A percentile compares a stretch with the other conserved stretches of the same genome.
phyloP scores from a whole-genome alignment of 768 basidiomycete genomes.

The Tephrocybe sp. region DNA sequence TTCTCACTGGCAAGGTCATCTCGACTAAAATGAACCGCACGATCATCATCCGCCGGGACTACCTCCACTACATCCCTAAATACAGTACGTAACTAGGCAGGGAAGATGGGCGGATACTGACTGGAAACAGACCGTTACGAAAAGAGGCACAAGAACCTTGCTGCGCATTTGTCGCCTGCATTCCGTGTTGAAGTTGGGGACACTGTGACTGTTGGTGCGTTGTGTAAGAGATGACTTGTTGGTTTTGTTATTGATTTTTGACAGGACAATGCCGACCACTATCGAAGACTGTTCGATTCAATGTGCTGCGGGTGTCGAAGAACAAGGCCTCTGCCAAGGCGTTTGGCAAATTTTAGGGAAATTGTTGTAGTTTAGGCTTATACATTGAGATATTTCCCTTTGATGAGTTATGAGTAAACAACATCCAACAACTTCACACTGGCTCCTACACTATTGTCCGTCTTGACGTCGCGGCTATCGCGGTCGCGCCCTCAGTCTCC shows the following conservation, averaged over 20 bases:
- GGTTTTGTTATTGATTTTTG: neutral
- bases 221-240: neutral
- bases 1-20: slow-evolving; percentile 95
- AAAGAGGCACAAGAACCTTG: slow-evolving; percentile 98
- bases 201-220: slow-evolving; percentile 90
- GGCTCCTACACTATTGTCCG: slow-evolving; percentile 82
- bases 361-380: too few species aligned
- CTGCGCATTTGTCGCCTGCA: slow-evolving; percentile 94
- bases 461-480: slow-evolving; percentile 68
- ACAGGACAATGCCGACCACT: slow-evolving; percentile 97
- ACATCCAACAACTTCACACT: slow-evolving; percentile 47
- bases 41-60: slow-evolving; percentile 92
- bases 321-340: slow-evolving; percentile 89
- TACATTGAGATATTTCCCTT: slow-evolving; percentile 10
- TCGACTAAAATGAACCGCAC: slow-evolving; percentile 99
- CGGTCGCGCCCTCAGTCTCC: slow-evolving; percentile 76
- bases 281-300: slow-evolving; percentile 99
- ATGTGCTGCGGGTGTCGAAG: slow-evolving; percentile 93
- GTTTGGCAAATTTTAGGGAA: slow-evolving; percentile 95
- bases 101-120: slow-evolving; percentile 7
- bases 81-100: slow-evolving; percentile 68
- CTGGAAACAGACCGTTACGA: slow-evolving; percentile 84
- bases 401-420: slow-evolving; percentile 20
- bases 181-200: slow-evolving; percentile 98
- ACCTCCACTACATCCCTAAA: slow-evolving; percentile 97